A percentile compares a stretch with the other conserved stretches of the same genome.
These are phyloP conservation scores for Neurospora sp. DNA, from an alignment of 495 filamentous ascomycete species.

Conservation along the genomic window DNA sequence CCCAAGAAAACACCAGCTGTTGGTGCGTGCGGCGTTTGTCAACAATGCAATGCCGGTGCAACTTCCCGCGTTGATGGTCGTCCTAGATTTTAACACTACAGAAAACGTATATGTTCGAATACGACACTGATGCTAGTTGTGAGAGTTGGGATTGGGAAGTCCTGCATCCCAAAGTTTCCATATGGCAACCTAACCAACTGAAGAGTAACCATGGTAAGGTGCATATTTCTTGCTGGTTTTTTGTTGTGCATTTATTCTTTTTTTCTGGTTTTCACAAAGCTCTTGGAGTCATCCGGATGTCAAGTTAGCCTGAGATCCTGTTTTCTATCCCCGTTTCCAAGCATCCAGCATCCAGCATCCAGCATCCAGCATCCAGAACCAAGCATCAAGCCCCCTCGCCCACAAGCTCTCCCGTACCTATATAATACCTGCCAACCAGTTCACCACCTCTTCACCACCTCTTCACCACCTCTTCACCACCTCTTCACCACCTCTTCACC, in stretches of 20 bases:
- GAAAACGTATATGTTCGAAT: no score
- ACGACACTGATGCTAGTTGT: no score
- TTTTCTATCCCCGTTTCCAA: neutral
- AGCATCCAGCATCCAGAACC: neutral
- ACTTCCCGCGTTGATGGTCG: neutral
- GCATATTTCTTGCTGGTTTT: no score
- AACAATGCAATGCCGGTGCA: neutral
- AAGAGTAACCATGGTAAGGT: no score
- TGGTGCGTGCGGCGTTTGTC: neutral
- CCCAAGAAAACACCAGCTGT: neutral
- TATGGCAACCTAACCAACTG: no score
- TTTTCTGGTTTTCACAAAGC: no score
- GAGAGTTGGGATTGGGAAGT: no score
- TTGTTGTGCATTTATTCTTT: no score
- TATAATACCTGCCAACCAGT: neutral
- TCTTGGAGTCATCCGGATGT: no score
- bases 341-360: neutral
- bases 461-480: neutral
- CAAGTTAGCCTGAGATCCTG: no score
- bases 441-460: neutral
- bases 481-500: neutral
- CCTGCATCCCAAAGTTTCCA: no score
- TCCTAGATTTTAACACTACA: neutral
- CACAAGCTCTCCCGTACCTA: neutral
- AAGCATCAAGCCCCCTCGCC: neutral